A percentile compares a stretch with the other conserved stretches of the same genome.
Conservation (phyloP, 305 asterid species). For the Fraxinus albicans region DNA sequence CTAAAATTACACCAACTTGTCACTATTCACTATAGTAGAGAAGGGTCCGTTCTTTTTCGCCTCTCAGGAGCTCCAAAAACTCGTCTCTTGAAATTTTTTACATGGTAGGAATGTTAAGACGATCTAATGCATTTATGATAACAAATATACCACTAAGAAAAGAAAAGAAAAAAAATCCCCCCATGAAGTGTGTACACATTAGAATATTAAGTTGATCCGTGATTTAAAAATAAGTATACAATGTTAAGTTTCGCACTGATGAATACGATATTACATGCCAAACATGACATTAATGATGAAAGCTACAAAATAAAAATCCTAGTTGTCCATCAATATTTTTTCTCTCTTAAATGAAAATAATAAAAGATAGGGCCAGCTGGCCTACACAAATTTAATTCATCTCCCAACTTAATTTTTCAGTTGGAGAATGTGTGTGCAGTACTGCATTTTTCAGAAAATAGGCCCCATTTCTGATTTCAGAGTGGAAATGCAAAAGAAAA, state of each 20-base stretch:
- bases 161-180: neutral
- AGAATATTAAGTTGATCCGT: neutral
- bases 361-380: neutral
- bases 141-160: neutral
- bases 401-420: neutral
- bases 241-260: neutral
- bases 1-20: neutral
- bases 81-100: no score
- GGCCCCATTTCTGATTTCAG: neutral
- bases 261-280: neutral
- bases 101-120: neutral
- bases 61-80: neutral
- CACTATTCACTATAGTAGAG: neutral
- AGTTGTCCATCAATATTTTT: no score
- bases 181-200: neutral
- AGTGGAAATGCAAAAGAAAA: neutral
- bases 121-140: neutral
- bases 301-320: neutral
- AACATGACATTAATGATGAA: neutral
- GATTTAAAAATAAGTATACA: neutral
- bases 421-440: neutral
- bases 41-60: neutral
- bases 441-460: neutral
- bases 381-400: neutral
- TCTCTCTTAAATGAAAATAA: neutral